Base-by-base conservation (phyloP, 352 stramenopile genomes). In the Phytophthora citricola region DNA sequence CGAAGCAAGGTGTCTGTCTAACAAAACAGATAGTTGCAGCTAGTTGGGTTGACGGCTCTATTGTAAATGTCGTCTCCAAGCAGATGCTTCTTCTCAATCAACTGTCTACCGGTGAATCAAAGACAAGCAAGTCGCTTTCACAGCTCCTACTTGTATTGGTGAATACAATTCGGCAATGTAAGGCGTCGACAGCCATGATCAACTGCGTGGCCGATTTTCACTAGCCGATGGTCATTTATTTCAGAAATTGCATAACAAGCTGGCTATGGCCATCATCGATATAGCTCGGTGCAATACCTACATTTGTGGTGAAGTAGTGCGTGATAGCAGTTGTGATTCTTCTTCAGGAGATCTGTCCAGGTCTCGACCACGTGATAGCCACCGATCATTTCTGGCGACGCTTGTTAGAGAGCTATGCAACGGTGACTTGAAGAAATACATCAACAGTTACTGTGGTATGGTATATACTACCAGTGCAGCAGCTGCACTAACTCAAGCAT, bases 121-220 rank as follows among this genome's bases (percentile, higher is more conserved):
- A 15, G 31, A 66, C 7, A 14, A 66, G n/a, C 47, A 41, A n/a
- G 11, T 12, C 1, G 2, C 24, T 1, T 69, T 72, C 47, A 48
- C 44, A 20, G 58, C 63, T 5, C 68, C 68, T 22, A 70, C 24
- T n/a, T 64, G 58, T 27, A 45, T 76, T n/a, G 59, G 62, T 17
- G 34, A 72, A 29, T 78, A 81, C 52, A 78, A 78, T n/a, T 5
- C 66, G 8, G 15, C 68, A 11, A 76, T 81, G 69, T 64, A 81
- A 41, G 73, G 62, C 0, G 72, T 77, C 0, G 60, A 80, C 15
- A 10, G 72, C 0, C 47, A 63, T 54, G 72, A 77, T 51, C 64
- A 80, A 45, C 38, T 77, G 1, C 53, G 64, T 15, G 50, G 46
- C 12, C 44, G 54, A 1, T 80, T 73, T 49, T 75, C 68, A 20